A percentile compares a stretch with the other conserved stretches of the same genome.
Evolutionary conservation across 2,329 filamentous ascomycete genomes (phyloP).

Genomic region (Ascochyta clinopodiicola): DNA sequence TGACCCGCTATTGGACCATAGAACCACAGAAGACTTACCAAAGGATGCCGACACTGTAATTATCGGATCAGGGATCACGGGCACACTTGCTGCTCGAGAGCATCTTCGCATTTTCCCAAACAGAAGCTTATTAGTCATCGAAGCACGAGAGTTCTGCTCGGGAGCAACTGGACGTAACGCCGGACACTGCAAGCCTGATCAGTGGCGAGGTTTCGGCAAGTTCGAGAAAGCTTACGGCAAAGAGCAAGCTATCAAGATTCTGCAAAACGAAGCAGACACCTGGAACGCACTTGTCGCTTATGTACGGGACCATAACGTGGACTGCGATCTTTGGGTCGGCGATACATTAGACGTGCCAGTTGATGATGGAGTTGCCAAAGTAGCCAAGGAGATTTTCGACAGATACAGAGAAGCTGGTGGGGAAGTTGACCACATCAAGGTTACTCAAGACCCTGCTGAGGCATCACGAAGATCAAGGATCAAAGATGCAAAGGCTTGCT

Average conservation of each 20-base stretch:
- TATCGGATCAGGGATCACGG: conserved; percentile 43
- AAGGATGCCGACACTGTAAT: conserved; percentile 41
- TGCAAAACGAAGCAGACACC: conserved; percentile 35
- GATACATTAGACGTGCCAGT: conserved; percentile 36
- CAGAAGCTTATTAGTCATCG: conserved; percentile 29
- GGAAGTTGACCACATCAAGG: conserved; percentile 30
- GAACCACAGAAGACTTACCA: conserved; percentile 41
- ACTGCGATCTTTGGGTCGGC: conserved; percentile 40
- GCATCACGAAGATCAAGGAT: conserved; percentile 24
- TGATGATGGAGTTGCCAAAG: conserved; percentile 30
- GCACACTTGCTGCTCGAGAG: conserved; percentile 29
- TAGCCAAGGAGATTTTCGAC: conserved; percentile 28
- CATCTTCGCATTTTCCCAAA: conserved; percentile 29
- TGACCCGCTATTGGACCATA: conserved; percentile 34
- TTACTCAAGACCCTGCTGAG: conserved; percentile 26
- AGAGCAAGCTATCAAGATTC: conserved; percentile 35
- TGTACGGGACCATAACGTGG: conserved; percentile 28
- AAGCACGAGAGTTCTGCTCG: conserved; percentile 41
- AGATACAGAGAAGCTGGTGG: conserved; percentile 29
- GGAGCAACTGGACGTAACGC: conserved; percentile 40
- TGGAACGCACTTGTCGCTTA: conserved; percentile 32
- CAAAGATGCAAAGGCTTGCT: conserved; percentile 33
- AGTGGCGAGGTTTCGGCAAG: conserved; percentile 35
- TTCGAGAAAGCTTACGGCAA: conserved; percentile 35
- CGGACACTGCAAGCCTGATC: conserved; percentile 37